A percentile compares a stretch with the other conserved stretches of the same genome.
Evolutionary conservation across 257 asterid genomes (phyloP).

Genomic region (Salvia rosmarinus): DNA sequence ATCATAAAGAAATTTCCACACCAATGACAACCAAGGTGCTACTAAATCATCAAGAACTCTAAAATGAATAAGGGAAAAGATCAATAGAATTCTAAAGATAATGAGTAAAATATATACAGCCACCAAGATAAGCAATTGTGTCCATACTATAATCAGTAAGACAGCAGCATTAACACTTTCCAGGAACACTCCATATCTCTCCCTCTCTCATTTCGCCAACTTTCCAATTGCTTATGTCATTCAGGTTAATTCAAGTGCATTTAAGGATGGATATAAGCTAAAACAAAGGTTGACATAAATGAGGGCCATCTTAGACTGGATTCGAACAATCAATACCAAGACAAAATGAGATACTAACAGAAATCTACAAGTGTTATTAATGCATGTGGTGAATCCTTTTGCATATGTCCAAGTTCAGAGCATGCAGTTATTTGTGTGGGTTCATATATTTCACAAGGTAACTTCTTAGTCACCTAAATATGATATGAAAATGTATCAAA

Average conservation of each 20-base stretch:
- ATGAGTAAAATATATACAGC: background rate
- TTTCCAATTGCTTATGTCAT: background rate
- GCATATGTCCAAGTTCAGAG: background rate
- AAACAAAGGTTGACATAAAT: slow-evolving; percentile 8
- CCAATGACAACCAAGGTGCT: background rate
- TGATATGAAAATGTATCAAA: background rate
- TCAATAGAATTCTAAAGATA: background rate
- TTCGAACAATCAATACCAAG: background rate
- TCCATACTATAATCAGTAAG: background rate
- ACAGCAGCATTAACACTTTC: too few relatives aligned
- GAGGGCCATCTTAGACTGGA: background rate
- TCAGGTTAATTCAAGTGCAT: slow-evolving; percentile 15
- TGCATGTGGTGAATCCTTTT: background rate
- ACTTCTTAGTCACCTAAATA: slow-evolving; percentile 10
- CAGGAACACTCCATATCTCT: background rate
- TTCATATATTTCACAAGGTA: background rate
- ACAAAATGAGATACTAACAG: background rate
- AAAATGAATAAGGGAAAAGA: background rate
- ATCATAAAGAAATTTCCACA: background rate
- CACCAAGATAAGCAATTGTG: slow-evolving; percentile 5
- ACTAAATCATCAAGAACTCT: background rate
- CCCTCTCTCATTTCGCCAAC: background rate
- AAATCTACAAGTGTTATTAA: background rate
- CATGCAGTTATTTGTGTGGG: background rate
- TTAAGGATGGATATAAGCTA: background rate